Conservation (phyloP, 768 basidiomycete genomes). For the Agaricus subrufescens region DNA sequence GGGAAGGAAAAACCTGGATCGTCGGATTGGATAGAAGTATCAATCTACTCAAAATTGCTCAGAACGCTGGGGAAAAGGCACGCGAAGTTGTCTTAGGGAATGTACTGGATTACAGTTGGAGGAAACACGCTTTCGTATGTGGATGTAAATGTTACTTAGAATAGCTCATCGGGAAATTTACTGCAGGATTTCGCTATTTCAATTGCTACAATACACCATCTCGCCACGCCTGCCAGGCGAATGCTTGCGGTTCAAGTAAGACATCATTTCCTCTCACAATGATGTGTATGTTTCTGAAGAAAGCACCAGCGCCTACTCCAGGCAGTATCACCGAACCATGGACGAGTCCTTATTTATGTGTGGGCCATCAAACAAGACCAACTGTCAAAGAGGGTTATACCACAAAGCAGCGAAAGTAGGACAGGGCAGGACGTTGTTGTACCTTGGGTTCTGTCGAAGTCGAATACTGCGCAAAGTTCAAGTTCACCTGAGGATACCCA, state of each 20-base stretch:
- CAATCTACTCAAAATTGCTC: constrained; percentile 75
- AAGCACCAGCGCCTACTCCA: constrained; percentile 54
- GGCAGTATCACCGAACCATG: constrained; percentile 60
- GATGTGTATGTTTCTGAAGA: not conserved
- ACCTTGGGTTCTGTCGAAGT: constrained; percentile 71
- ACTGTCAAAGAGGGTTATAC: constrained; percentile 70
- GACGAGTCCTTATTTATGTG: constrained; percentile 87
- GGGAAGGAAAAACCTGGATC: constrained; percentile 59
- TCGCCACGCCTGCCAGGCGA: constrained; percentile 76
- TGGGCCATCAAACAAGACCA: constrained; percentile 96
- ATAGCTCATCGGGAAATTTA: not conserved
- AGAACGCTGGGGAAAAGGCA: constrained; percentile 45
- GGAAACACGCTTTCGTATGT: constrained; percentile 71
- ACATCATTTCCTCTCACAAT: not conserved
- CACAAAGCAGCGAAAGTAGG: constrained; percentile 17
- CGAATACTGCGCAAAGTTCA: constrained; percentile 15
- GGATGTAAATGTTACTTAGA: not conserved
- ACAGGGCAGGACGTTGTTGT: constrained; percentile 81
- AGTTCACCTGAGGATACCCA: constrained; percentile 3
- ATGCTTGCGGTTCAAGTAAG: constrained; percentile 68
- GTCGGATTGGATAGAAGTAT: constrained; percentile 82
- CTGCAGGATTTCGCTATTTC: constrained; percentile 91
- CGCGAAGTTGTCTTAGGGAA: constrained; percentile 83
- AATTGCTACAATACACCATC: constrained; percentile 96
- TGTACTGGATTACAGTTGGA: constrained; percentile 69